Evolutionary conservation across 2,329 filamentous ascomycete species (phyloP).

Genomic region (Chalara sp.): DNA sequence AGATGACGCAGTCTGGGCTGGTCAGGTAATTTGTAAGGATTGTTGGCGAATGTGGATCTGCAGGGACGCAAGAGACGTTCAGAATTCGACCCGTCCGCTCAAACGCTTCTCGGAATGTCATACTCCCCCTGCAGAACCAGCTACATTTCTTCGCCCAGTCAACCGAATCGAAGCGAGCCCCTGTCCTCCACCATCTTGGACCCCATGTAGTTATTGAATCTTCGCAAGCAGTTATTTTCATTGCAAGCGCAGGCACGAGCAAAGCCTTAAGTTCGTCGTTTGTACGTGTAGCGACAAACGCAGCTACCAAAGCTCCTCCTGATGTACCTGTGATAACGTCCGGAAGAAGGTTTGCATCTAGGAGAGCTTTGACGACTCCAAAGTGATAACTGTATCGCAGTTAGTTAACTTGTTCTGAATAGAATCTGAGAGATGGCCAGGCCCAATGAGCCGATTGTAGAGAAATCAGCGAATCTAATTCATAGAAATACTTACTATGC

Average conservation of each 20-base stretch:
- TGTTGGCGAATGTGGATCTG: slow-evolving; percentile 82
- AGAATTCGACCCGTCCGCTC: slow-evolving; percentile 88
- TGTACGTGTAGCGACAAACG: slow-evolving; percentile 79
- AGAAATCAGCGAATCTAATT: too few species aligned
- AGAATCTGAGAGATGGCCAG: too few species aligned
- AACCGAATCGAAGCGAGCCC: slow-evolving; percentile 86
- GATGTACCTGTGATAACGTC: slow-evolving; percentile 96
- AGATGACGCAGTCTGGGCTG: slow-evolving; percentile 93
- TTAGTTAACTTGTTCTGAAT: too few species aligned
- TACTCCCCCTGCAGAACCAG: slow-evolving; percentile 87
- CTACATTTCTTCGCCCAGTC: slow-evolving; percentile 81
- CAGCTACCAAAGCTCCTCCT: slow-evolving; percentile 85
- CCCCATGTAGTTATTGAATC: slow-evolving; percentile 73
- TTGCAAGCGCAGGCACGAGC: slow-evolving; percentile 38
- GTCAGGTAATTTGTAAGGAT: slow-evolving; percentile 96
- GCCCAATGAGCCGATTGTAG: too few species aligned
- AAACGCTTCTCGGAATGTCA: slow-evolving; percentile 93
- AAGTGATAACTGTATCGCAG: slow-evolving; percentile 62
- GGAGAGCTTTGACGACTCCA: slow-evolving; percentile 80
- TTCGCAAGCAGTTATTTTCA: slow-evolving; percentile 29
- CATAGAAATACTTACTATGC: slow-evolving; percentile 48
- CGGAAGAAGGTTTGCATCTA: slow-evolving; percentile 80
- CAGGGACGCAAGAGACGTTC: slow-evolving; percentile 93
- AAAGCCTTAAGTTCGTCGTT: slow-evolving; percentile 83
- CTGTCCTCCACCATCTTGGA: slow-evolving; percentile 82